Percentiles rank a stretch among this genome's conserved stretches.
Conservation (phyloP, 139 green algal genomes). For the Tetradesmus obliquus region DNA sequence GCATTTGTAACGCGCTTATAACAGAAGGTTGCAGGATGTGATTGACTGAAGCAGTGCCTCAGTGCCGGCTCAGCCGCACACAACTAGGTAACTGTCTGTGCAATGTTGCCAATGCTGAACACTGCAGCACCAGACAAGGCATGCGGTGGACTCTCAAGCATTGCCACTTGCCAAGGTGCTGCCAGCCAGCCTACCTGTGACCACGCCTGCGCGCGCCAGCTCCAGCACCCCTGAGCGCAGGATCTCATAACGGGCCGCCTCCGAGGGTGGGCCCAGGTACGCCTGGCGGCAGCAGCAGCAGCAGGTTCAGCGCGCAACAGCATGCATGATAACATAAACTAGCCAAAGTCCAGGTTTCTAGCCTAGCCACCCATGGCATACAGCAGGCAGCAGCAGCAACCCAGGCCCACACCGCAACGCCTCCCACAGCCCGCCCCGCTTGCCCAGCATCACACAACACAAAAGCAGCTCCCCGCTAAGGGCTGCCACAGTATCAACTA, state of each 20-base stretch:
- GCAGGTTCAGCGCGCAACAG: background rate
- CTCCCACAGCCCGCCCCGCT: no score
- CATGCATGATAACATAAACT: background rate
- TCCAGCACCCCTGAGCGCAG: constrained; percentile 74
- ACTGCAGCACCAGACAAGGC: background rate
- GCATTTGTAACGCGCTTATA: background rate
- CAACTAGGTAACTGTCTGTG: no score
- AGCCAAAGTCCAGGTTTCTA: no score
- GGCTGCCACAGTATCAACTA: no score
- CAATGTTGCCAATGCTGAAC: background rate
- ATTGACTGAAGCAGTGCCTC: background rate
- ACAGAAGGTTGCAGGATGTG: background rate
- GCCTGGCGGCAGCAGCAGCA: constrained; percentile 57
- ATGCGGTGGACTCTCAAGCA: background rate
- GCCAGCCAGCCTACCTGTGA: constrained; percentile 42
- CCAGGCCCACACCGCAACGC: no score
- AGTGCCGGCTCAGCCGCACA: no score
- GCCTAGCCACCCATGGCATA: no score
- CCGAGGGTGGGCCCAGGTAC: constrained; percentile 86
- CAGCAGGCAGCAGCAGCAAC: no score
- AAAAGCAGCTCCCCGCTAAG: no score
- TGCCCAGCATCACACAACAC: no score
- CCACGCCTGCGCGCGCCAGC: constrained; percentile 69
- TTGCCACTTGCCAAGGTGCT: background rate
- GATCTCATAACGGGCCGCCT: constrained; percentile 83